phyloP scores from a whole-genome alignment of 179 eudicot genomes.

The Silene noctiflora region DNA sequence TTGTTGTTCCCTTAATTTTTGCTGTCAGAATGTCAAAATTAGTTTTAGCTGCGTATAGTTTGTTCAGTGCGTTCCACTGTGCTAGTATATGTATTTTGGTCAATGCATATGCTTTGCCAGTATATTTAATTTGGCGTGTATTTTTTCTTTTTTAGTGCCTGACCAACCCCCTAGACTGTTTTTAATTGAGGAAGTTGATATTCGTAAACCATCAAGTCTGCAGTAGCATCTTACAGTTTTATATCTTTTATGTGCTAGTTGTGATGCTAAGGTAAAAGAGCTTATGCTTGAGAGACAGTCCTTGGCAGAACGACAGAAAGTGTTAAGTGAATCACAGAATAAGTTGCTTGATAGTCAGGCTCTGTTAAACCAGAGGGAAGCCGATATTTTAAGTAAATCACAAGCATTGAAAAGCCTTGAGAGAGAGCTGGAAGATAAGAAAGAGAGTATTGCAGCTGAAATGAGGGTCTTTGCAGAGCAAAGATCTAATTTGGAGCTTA shows the following conservation, averaged over 20 bases:
- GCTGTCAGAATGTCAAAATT: background rate
- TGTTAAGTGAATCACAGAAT: constrained; percentile 62
- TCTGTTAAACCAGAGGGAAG: constrained; percentile 78
- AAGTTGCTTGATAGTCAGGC: constrained; percentile 72
- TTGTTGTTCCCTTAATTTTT: background rate
- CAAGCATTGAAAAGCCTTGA: constrained; percentile 55
- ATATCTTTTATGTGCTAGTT: constrained; percentile 35
- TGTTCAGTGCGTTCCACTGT: background rate
- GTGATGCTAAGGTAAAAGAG: constrained; percentile 79
- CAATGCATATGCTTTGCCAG: background rate
- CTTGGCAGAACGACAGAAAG: constrained; percentile 60
- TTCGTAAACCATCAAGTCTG: background rate
- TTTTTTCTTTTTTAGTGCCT: background rate
- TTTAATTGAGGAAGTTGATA: background rate
- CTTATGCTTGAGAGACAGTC: constrained; percentile 67
- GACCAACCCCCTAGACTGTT: background rate
- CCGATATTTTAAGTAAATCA: constrained; percentile 48
- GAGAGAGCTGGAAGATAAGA: constrained; percentile 59
- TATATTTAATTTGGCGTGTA: no score
- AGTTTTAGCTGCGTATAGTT: background rate
- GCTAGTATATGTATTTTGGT: no score
- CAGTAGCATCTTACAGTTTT: constrained; percentile 6
- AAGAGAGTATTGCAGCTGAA: constrained; percentile 51
- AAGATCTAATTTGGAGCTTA: constrained; percentile 42
- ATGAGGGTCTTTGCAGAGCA: constrained; percentile 41